phyloP scores from a whole-genome alignment of 2,329 filamentous ascomycete species.

The Penicillium sumatraense region DNA sequence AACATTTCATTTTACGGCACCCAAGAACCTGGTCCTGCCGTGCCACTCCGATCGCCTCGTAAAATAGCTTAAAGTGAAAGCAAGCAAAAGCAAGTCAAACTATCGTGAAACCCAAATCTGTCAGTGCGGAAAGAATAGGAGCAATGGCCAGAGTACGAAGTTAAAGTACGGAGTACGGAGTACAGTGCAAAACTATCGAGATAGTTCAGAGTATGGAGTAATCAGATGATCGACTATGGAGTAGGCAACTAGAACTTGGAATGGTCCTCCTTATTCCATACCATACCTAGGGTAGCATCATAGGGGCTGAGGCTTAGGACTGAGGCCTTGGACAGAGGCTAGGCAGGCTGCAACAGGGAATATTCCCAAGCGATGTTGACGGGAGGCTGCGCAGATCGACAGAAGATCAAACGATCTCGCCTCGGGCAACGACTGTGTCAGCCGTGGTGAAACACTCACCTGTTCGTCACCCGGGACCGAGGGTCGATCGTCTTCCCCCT shows the following conservation, averaged over 20 bases:
- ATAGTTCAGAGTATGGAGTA: too few relatives aligned
- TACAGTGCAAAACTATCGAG: neutral
- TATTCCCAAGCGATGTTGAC: neutral
- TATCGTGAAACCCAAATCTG: neutral
- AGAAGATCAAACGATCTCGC: constrained; percentile 18
- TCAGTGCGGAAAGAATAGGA: too few relatives aligned
- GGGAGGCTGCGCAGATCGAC: constrained; percentile 16
- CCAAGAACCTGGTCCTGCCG: neutral
- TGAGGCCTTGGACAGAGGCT: neutral
- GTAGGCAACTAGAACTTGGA: too few relatives aligned
- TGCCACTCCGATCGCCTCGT: neutral
- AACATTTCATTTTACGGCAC: neutral
- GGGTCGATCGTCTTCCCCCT: constrained; percentile 7
- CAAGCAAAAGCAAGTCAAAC: neutral
- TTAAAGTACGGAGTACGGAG: neutral
- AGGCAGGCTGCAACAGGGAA: neutral
- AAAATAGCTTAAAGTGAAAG: neutral
- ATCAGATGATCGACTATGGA: too few relatives aligned
- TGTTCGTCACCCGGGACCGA: constrained; percentile 23
- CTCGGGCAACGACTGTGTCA: constrained; percentile 14
- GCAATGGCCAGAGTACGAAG: too few relatives aligned
- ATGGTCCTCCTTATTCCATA: neutral
- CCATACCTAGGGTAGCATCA: neutral
- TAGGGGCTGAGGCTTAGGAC: neutral
- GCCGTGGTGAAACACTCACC: constrained; percentile 26